Conservation (phyloP, 169 alveolate genomes). For the Ichthyophthirius multifiliis region DNA sequence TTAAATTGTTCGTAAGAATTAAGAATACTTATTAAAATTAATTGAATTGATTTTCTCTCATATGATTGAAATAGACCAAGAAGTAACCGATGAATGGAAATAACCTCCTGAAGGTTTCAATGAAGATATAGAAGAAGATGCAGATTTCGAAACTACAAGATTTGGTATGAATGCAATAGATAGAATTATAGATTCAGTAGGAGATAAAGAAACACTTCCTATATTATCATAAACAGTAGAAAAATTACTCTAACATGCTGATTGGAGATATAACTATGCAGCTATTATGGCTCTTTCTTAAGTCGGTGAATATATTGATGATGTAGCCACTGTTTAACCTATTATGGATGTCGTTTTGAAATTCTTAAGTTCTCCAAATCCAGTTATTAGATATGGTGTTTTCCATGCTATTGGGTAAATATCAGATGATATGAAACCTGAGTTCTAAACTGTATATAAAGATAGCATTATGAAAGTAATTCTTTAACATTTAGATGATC, state of each 20-base stretch:
- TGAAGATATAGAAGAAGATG: slow-evolving; percentile 67
- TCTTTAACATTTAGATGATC: slow-evolving; percentile 56
- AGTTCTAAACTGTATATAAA: slow-evolving; percentile 64
- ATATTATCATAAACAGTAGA: slow-evolving; percentile 44
- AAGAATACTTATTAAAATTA: slow-evolving; percentile 48
- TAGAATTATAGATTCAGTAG: slow-evolving; percentile 71
- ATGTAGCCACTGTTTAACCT: slow-evolving; percentile 57
- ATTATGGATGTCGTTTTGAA: slow-evolving; percentile 62
- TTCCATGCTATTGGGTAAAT: slow-evolving; percentile 79
- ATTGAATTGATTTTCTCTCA: slow-evolving; percentile 72
- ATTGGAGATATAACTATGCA: slow-evolving; percentile 84
- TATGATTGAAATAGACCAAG: slow-evolving; percentile 78
- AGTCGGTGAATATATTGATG: slow-evolving; percentile 76
- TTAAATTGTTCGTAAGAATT: slow-evolving; percentile 53
- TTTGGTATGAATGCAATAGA: slow-evolving; percentile 70
- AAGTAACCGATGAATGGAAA: slow-evolving; percentile 75
- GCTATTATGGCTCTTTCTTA: slow-evolving; percentile 82
- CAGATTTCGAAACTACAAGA: slow-evolving; percentile 61
- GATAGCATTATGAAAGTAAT: slow-evolving; percentile 63
- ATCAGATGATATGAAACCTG: slow-evolving; percentile 69
- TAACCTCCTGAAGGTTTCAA: slow-evolving; percentile 80
- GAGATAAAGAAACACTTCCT: slow-evolving; percentile 61
- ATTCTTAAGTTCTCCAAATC: slow-evolving; percentile 59
- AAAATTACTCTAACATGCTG: slow-evolving; percentile 45
- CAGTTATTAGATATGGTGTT: slow-evolving; percentile 85